Percentiles rank a stretch among this genome's conserved stretches.
These are phyloP conservation scores for Plantago ovata DNA, from an alignment of 257 asterid species.

Conservation along the genomic window DNA sequence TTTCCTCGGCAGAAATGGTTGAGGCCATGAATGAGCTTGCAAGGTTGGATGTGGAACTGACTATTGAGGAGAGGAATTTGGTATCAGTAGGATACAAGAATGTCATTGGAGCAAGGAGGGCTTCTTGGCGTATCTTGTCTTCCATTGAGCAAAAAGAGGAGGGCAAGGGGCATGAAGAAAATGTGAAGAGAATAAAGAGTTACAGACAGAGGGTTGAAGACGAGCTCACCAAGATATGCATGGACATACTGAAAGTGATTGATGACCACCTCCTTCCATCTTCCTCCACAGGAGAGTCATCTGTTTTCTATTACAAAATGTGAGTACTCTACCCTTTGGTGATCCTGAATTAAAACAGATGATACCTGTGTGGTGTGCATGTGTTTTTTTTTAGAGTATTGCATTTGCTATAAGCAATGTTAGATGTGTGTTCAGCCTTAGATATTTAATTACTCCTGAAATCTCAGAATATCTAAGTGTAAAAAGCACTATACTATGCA, in stretches of 20 bases:
- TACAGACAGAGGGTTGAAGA: conserved; percentile 13
- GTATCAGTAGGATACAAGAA: conserved; percentile 13
- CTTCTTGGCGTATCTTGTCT: conserved; percentile 15
- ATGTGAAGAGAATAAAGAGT: conserved; percentile 11
- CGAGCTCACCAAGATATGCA: conserved; percentile 12
- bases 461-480: too few species aligned
- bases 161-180: background rate
- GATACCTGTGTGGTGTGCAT: too few species aligned
- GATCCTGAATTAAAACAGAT: background rate
- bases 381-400: background rate
- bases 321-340: background rate
- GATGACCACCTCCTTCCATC: conserved; percentile 12
- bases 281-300: conserved; percentile 1
- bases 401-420: background rate
- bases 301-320: conserved; percentile 15
- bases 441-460: background rate
- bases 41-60: conserved; percentile 10
- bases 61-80: conserved; percentile 16
- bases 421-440: background rate
- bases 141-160: conserved; percentile 16
- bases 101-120: conserved; percentile 12
- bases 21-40: conserved; percentile 14
- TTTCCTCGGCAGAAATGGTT: conserved; percentile 13
- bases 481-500: too few species aligned
- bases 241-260: conserved; percentile 7